Evolutionary conservation across 2,329 filamentous ascomycete species (phyloP), one percentile per base, ranked within the genome.

Genomic region (Fusarium neocosmosporiellum): DNA sequence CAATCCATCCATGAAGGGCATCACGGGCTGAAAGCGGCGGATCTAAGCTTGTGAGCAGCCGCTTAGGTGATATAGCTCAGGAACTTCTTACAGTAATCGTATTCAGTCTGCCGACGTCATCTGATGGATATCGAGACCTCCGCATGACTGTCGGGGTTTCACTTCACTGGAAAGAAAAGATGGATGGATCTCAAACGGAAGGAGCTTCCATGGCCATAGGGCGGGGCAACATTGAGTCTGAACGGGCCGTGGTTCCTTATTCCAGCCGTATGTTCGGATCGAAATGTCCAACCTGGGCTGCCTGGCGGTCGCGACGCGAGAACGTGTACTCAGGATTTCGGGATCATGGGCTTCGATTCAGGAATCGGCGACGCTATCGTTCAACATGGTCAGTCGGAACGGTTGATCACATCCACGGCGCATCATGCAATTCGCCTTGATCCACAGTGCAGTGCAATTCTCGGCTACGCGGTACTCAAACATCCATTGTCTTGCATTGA

Each of bases 401-500:
- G 5, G 18, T n/a, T 14, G 10, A 31, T 68, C 50, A 41, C 37
- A 22, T 37, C 29, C 63, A 59, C 18, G 16, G 24, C 50, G 60
- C 61, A 53, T 58, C 24, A 43, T 48, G 34, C 27, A 33, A 33
- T 43, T 50, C 9, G 54, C 55, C 53, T 39, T 69, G 33, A 54
- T 43, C 37, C 65, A 60, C 55, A 27, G 24, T 46, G 60, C 55
- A 27, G 24, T 46, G 60, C 37, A 62, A 37, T n/a, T 20, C 55
- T 67, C n/a, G 37, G 37, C 24, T 43, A 61, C 46, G 71, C 62
- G 41, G 31, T 43, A 60, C 36, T 59, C 53, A 57, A 48, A 65
- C 10, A 70, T 70, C 59, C 57, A 48, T 66, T 67, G 36, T 61
- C 62, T 74, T 76, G 70, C 66, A 69, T 75, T 71, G 59, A 70